Base-by-base conservation (phyloP, 2,329 filamentous ascomycete species). In the Septoria petroselini region DNA sequence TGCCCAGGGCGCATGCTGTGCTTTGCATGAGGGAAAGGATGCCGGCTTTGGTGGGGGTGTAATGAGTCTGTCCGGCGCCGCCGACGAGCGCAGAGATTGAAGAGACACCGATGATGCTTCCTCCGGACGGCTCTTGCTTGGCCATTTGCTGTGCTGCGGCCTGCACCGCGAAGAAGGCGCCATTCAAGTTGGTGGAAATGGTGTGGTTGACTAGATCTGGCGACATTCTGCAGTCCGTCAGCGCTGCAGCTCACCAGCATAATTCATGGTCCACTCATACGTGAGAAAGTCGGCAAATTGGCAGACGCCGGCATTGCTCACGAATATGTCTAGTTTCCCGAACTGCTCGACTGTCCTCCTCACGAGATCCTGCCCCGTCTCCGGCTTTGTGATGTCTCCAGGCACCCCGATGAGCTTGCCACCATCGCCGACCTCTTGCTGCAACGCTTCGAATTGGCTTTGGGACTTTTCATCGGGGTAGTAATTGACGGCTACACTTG, bases 301-400 rank as follows among this genome's bases (percentile, higher is more conserved):
- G 75, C 89, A 95, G 52, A 95, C 80, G 5, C 90, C 90, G 3
- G 90, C 90, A 72, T 95, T 95, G 68, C 83, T 88, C 21, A 95
- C 86, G 69, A 91, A 91, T 5, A 95, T 75, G 69, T 78, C 73
- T 31, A 78, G 50, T 30, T 72, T 65, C 11, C 77, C 75, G 65
- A 82, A 85, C 50, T 72, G 70, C 50, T 77, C 68, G 1, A 91
- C 84, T 0, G 85, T 83, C 57, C 77, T 75, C 9, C 73, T 71
- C 4, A 95, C 83, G 18, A 95, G 77, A 21, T 77, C 72, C 35
- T 76, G 72, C 7, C 86, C 87, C 0, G 88, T 91, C 53, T 82
- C 79, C 0, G 86, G 83, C 57, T 86, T 77, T 1, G 85, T 82
- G 21, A 95, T 85, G 66, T 95, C 89, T 37, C 91, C 91, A 0